phyloP scores from a whole-genome alignment of 2,329 filamentous ascomycete species.

The Graphium sp. region DNA sequence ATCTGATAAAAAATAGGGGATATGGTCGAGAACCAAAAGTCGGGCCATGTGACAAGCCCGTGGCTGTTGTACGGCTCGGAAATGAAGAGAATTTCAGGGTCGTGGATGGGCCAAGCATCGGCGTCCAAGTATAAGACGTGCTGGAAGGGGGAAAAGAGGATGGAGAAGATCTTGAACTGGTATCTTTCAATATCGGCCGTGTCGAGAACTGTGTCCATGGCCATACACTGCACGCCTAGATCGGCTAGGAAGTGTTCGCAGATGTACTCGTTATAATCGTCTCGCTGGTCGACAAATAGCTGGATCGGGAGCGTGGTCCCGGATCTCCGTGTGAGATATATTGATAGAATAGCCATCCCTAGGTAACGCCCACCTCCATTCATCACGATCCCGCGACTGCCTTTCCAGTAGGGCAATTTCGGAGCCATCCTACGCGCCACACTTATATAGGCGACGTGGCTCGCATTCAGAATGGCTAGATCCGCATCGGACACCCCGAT shows the following conservation, averaged over 20 bases:
- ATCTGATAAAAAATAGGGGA: conserved; percentile 27
- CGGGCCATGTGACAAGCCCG: conserved; percentile 40
- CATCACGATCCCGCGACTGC: conserved; percentile 29
- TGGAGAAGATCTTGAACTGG: conserved; percentile 38
- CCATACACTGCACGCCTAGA: conserved; percentile 15
- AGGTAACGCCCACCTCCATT: conserved; percentile 28
- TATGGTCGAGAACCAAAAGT: conserved; percentile 27
- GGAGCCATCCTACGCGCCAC: too few relatives aligned
- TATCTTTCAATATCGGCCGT: conserved; percentile 18
- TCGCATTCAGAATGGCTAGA: too few relatives aligned
- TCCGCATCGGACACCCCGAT: too few relatives aligned
- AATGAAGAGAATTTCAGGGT: conserved; percentile 24
- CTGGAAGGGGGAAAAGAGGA: conserved; percentile 41
- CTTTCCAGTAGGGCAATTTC: conserved; percentile 13
- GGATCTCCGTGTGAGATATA: conserved; percentile 31
- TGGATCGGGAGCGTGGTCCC: conserved; percentile 30
- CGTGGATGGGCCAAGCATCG: conserved; percentile 29
- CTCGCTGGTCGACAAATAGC: conserved; percentile 15
- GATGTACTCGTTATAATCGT: conserved; percentile 12
- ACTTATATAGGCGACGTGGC: too few relatives aligned
- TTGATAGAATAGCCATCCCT: conserved; percentile 28
- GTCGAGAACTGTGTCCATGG: conserved; percentile 12
- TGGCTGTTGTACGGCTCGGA: conserved; percentile 29
- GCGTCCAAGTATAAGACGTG: conserved; percentile 41
- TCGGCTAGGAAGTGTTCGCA: conserved; percentile 13